Conservation (phyloP, 805 yeast species). For the Schwanniomyces yamadae region DNA sequence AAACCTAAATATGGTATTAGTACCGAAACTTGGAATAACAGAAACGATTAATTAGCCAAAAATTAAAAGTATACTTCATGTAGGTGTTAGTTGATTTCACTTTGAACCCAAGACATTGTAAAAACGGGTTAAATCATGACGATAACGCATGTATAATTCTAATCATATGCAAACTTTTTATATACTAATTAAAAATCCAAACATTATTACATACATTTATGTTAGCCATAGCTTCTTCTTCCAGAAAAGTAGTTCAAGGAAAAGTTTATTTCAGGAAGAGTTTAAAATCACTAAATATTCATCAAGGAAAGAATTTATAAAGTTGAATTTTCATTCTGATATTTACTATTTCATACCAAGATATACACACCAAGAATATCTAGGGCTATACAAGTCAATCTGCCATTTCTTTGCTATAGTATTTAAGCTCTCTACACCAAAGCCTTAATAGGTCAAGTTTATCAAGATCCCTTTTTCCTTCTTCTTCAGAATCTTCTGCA, state of each 20-base stretch:
- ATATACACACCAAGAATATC: not conserved
- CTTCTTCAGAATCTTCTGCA: slow-evolving; percentile 16
- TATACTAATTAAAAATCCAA: not conserved
- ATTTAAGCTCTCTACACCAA: slow-evolving; percentile 16
- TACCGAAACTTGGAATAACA: too few species aligned
- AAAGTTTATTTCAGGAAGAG: not conserved
- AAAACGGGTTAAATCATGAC: slow-evolving; percentile 41
- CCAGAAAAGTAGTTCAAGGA: not conserved
- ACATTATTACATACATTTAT: not conserved
- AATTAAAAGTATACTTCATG: slow-evolving; percentile 29
- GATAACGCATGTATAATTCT: slow-evolving; percentile 43
- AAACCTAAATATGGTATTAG: too few species aligned
- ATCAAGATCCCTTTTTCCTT: slow-evolving; percentile 11
- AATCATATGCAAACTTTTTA: slow-evolving; percentile 18
- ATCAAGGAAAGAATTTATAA: not conserved
- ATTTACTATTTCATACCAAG: not conserved
- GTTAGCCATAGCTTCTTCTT: too few species aligned
- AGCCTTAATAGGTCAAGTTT: slow-evolving; percentile 11
- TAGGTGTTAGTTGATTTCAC: slow-evolving; percentile 48
- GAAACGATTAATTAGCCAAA: too few species aligned
- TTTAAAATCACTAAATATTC: not conserved
- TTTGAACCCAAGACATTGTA: slow-evolving; percentile 35
- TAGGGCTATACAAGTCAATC: slow-evolving; percentile 1
- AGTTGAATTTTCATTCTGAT: slow-evolving; percentile 1
- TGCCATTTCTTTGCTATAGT: slow-evolving; percentile 2